Conservation (phyloP, 2,329 filamentous ascomycete genomes). For the Aspergillus costaricaensis region DNA sequence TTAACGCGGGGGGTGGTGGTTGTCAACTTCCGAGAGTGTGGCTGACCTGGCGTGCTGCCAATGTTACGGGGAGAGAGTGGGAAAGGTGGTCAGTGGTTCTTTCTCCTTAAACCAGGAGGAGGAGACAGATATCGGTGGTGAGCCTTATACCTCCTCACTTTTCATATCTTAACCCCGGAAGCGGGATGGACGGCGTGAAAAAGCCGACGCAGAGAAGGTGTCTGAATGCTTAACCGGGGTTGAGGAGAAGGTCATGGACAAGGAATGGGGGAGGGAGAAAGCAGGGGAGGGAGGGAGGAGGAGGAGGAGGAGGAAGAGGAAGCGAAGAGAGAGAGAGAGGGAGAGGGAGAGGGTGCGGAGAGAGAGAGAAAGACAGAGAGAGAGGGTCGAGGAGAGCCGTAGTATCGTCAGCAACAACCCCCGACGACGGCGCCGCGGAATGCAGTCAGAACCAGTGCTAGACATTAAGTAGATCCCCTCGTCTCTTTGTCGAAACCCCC, state of each 20-base stretch:
- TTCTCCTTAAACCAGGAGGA: slow-evolving; percentile 14
- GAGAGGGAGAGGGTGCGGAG: not conserved
- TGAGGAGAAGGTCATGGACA: not conserved
- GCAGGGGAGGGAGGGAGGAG: not conserved
- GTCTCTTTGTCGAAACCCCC: not conserved
- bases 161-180: slow-evolving; percentile 3
- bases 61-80: not conserved
- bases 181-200: not conserved
- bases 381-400: slow-evolving; percentile 13
- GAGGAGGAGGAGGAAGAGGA: slow-evolving; percentile 5
- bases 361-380: slow-evolving; percentile 10
- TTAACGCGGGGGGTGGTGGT: slow-evolving; percentile 3
- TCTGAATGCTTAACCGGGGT: not conserved
- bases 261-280: not conserved
- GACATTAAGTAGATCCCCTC: too few species aligned
- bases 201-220: not conserved
- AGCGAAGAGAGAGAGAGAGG: slow-evolving; percentile 3
- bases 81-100: not conserved
- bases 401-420: slow-evolving; percentile 6
- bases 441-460: slow-evolving; percentile 6
- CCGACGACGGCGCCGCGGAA: slow-evolving; percentile 20
- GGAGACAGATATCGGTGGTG: not conserved
- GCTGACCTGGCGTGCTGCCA: slow-evolving; percentile 11
- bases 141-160: not conserved
- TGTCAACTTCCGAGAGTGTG: not conserved